A percentile compares a stretch with the other conserved stretches of the same genome.
These are phyloP conservation scores for Fusarium pilosicola DNA, from an alignment of 2,329 filamentous ascomycete genomes.

Conservation along the genomic window DNA sequence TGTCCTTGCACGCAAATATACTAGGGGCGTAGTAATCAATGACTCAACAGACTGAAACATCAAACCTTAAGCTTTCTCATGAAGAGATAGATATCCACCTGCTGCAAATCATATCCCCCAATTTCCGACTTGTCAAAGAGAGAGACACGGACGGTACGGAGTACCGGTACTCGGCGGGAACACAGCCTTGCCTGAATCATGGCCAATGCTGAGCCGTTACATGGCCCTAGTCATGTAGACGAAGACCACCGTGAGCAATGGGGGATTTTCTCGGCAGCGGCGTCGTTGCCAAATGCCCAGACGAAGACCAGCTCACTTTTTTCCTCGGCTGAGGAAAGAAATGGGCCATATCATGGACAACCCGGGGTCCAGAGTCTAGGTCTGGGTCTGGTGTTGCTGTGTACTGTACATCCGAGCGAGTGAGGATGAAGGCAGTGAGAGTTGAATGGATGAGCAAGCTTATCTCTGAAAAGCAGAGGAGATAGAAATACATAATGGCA, in stretches of 20 bases:
- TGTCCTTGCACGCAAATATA: constrained; percentile 17
- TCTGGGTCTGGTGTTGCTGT: constrained; percentile 9
- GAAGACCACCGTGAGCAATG: constrained; percentile 4
- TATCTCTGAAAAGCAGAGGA: constrained; percentile 48
- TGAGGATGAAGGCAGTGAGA: constrained; percentile 28
- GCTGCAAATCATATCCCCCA: constrained; percentile 2
- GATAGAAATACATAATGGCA: constrained; percentile 54
- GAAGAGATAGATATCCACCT: constrained; percentile 1
- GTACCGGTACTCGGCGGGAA: background rate
- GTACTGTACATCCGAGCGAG: constrained; percentile 20
- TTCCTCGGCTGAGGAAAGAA: constrained; percentile 21
- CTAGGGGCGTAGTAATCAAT: background rate
- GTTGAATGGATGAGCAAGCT: constrained; percentile 38
- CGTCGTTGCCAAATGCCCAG: constrained; percentile 22
- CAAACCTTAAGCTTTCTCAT: constrained; percentile 14
- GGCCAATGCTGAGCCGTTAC: constrained; percentile 3
- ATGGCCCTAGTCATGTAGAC: constrained; percentile 11
- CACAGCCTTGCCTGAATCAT: constrained; percentile 18
- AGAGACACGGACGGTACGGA: background rate
- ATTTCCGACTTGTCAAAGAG: constrained; percentile 11
- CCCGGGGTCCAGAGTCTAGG: background rate
- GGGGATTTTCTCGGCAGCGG: constrained; percentile 31
- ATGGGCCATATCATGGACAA: constrained; percentile 27
- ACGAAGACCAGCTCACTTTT: constrained; percentile 21
- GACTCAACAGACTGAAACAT: constrained; percentile 4